Percentiles rank a stretch among this genome's conserved stretches.
Conservation (phyloP, 345 rosid genomes). For the Eutrema yunnanense region DNA sequence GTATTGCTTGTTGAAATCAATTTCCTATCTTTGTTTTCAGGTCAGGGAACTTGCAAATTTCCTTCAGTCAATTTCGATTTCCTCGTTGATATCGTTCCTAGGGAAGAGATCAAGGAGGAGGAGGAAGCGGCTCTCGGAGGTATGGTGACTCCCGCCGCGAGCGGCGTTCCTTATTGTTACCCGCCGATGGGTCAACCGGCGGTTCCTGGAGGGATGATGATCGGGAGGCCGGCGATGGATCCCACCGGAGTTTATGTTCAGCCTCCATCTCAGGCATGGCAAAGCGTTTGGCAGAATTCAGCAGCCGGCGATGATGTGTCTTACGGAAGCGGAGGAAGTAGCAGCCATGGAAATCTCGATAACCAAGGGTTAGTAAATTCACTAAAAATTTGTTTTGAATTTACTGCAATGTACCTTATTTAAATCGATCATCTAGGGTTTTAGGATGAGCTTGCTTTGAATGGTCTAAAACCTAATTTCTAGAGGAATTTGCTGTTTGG, state of each 20-base stretch:
- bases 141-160: conserved; percentile 56
- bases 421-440: no score
- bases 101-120: conserved; percentile 89
- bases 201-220: conserved; percentile 83
- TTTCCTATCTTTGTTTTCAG: no score
- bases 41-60: no score
- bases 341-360: conserved; percentile 68
- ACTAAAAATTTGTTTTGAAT: no score
- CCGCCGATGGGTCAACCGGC: conserved; percentile 85
- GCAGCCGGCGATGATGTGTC: conserved; percentile 58
- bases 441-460: no score
- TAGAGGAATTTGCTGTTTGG: no score
- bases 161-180: conserved; percentile 78
- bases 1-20: no score
- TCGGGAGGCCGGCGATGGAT: conserved; percentile 80
- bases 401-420: no score
- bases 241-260: conserved; percentile 62
- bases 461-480: no score
- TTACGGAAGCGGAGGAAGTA: conserved; percentile 56
- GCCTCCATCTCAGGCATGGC: conserved; percentile 97
- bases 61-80: no score
- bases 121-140: conserved; percentile 51
- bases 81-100: conserved; percentile 83
- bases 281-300: conserved; percentile 78
- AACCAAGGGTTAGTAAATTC: no score